Base-by-base conservation (phyloP, 495 filamentous ascomycete species). In the Aspergillus ostianus region DNA sequence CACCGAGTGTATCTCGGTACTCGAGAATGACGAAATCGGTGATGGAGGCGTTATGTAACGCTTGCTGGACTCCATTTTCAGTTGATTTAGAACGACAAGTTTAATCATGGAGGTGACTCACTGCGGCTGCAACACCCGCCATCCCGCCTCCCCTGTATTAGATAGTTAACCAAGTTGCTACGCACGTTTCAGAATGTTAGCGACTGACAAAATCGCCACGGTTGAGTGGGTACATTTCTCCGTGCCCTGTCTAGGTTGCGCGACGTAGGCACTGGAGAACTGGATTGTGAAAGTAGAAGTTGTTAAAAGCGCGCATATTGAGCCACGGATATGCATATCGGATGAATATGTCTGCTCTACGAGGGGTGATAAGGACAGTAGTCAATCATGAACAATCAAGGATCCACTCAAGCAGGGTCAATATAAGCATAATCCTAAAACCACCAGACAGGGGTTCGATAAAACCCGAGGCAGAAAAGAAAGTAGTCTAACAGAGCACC, bases 21-120 rank as follows among this genome's bases (percentile, higher is more conserved):
- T 92, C 89, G 18, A 92, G 64, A 47, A 91, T 86, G 32, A 90
- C 36, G 62, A 91, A 91, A 64, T 91, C 88, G 29, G 78, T 71
- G 6, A 91, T 69, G 5, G 83, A 89, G 27, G 77, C 78, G 61
- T 90, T 87, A 6, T 76, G 70, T 6, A 92, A 69, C 10, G 87
- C 77, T 82, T 90, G 86, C 83, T 85, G 59, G 3, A 21, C 47
- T 18, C 8, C 32, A 45, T 70, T 6, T 32, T 15, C 36, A 30
- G 6, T 15, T 5, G 27, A 3, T 47, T 20, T 12, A 13, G 18
- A 26, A 26, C 23, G 23, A 2, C 4, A 26, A 26, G 13, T 4
- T 50, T 29, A 4, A 50, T 7, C 50, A 51, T 12, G 30, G 19
- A 51, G 21, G 23, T 23, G n/a, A 68, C 76, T 54, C 66, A 84